Base-by-base conservation (phyloP, 495 filamentous ascomycete genomes). In the Penicillium coprophilum region DNA sequence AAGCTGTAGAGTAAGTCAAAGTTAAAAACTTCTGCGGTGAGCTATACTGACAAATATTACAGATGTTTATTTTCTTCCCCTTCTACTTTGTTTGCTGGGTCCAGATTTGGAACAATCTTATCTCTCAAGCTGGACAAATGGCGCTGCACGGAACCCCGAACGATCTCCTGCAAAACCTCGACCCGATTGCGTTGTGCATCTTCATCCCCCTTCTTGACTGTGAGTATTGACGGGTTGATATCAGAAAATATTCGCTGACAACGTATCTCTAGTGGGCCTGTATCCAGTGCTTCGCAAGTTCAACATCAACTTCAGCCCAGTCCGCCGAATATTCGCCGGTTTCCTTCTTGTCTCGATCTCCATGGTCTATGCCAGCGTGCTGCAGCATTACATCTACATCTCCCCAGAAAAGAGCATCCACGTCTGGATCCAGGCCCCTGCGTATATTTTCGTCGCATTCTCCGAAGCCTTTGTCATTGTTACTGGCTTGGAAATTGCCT, bases 131-230 rank as follows among this genome's bases (percentile, higher is more conserved):
- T 30, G 76, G 67, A 11, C 50, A 68, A 46, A 79, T 79, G 77
- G 32, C 62, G 2, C 64, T 70, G 8, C 71, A 78, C 50, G 74
- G 77, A 24, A 71, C 74, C 13, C 77, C 76, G 4, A 90, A 90
- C 69, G 86, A 90, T 51, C 72, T 87, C 38, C 81, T 88, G 55
- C 63, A 64, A 55, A 88, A 85, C 70, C 80, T 89, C 64, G 85
- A 88, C 67, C 79, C 86, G 4, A 71, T 90, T 34, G 68, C 78
- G 20, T 79, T 87, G 62, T 83, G 88, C 61, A 70, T 83, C 60
- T 77, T 83, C 54, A 80, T 86, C 40, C 87, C 87, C 3, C 61
- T 88, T 45, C 71, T 84, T 51, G 84, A 87, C 62, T 76, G 80
- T 53, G 43, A 80, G 56, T 45, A 86, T 57, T 86, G 85, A 62